A percentile compares a stretch with the other conserved stretches of the same genome.
These are phyloP conservation scores for Hortaea sp. DNA, from an alignment of 2,329 filamentous ascomycete species.

Conservation along the genomic window DNA sequence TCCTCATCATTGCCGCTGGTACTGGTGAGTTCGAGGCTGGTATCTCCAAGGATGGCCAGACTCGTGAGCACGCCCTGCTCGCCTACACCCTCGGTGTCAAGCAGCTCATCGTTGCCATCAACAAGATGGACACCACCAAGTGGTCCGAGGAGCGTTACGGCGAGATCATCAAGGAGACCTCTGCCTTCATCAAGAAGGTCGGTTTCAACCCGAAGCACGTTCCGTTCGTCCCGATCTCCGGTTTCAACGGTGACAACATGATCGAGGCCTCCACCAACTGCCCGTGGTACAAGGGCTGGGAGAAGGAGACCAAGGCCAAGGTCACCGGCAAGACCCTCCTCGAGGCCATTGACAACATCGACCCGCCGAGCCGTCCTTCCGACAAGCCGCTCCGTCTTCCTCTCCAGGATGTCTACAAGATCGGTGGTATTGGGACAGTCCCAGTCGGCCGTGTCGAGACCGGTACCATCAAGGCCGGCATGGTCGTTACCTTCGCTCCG, in stretches of 20 bases:
- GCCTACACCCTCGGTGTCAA: conserved; percentile 99
- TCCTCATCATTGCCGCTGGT: conserved; percentile 99
- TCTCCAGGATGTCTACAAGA: conserved; percentile 99
- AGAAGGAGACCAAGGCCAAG: conserved; percentile 96
- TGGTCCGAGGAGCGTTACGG: conserved; percentile 94
- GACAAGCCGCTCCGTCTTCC: conserved; percentile 99
- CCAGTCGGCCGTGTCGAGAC: conserved; percentile 99
- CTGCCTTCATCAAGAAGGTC: conserved; percentile 99
- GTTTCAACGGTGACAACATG: conserved; percentile 99
- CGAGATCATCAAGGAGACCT: conserved; percentile 99
- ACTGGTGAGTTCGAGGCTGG: conserved; percentile 99
- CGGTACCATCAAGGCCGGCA: conserved; percentile 74
- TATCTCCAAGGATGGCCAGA: conserved; percentile 99
- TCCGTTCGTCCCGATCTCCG: conserved; percentile 98
- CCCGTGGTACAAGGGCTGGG: conserved; percentile 99
- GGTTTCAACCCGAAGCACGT: conserved; percentile 99
- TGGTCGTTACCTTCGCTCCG: conserved; percentile 98
- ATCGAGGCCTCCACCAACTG: conserved; percentile 78
- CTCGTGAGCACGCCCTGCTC: conserved; percentile 99
- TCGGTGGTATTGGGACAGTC: conserved; percentile 99
- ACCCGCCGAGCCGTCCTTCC: conserved; percentile 81
- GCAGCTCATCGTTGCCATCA: conserved; percentile 99
- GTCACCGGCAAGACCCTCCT: conserved; percentile 91
- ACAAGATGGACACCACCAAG: conserved; percentile 99
- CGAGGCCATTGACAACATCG: conserved; percentile 95